Evolutionary conservation across 2,329 filamentous ascomycete species (phyloP).

Genomic region (Falciphora oryzae): DNA sequence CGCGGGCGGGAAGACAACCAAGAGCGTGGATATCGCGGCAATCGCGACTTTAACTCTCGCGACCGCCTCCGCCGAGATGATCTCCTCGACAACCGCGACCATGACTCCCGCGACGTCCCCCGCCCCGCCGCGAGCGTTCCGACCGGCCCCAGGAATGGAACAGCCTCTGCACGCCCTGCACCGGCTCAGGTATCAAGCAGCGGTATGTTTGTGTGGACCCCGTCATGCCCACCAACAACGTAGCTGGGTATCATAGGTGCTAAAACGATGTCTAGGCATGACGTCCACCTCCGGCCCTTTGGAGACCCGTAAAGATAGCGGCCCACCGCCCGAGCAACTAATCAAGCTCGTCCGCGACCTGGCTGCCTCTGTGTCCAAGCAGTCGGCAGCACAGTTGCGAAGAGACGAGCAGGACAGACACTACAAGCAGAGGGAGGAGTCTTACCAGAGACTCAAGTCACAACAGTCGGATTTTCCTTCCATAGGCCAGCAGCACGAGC

Average conservation of each 20-base stretch:
- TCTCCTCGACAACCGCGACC: not conserved
- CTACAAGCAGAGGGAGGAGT: slow-evolving; percentile 7
- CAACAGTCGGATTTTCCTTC: slow-evolving; percentile 13
- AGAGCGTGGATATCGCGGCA: not conserved
- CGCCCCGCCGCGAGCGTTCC: too few species aligned
- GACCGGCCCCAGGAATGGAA: not conserved
- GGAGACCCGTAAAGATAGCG: not conserved
- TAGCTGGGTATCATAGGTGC: too few species aligned
- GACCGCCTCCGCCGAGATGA: not conserved
- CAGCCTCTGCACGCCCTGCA: not conserved
- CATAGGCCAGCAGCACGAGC: slow-evolving; percentile 5
- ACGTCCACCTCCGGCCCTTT: not conserved
- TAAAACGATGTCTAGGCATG: too few species aligned
- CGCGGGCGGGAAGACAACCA: not conserved
- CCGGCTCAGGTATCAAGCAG: not conserved
- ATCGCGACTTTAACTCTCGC: too few species aligned
- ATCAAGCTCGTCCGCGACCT: not conserved
- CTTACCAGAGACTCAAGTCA: slow-evolving; percentile 1
- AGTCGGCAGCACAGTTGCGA: not conserved
- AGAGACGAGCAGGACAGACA: slow-evolving; percentile 8
- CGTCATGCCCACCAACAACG: too few species aligned
- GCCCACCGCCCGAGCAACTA: not conserved
- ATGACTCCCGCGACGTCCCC: not conserved
- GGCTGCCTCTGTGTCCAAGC: not conserved
- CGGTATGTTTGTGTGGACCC: not conserved